Evolutionary conservation across 2,329 filamentous ascomycete genomes (phyloP).

Genomic region (Chaetothyriales sp.): DNA sequence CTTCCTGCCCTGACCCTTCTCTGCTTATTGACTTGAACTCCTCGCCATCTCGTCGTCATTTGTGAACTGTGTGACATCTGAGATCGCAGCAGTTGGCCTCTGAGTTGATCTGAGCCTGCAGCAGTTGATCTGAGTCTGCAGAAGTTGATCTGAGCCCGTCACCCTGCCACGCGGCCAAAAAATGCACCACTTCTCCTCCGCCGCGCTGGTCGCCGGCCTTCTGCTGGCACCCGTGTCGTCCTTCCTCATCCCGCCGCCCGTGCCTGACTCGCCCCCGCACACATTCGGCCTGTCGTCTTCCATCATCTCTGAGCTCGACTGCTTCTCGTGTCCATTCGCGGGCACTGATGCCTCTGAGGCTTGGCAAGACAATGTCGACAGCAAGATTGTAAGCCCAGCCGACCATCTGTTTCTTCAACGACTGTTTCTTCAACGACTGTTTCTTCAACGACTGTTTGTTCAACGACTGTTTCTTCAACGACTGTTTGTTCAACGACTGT

Average conservation of each 20-base stretch:
- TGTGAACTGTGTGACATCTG: too few relatives aligned
- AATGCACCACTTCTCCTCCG: conserved; percentile 9
- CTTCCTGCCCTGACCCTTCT: not conserved
- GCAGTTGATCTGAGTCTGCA: too few relatives aligned
- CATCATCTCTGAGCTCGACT: not conserved
- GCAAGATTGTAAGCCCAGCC: conserved; percentile 12
- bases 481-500: too few relatives aligned
- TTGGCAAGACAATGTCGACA: conserved; percentile 10
- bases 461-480: too few relatives aligned
- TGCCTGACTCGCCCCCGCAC: not conserved
- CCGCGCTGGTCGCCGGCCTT: conserved; percentile 16
- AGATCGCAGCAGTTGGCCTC: too few relatives aligned
- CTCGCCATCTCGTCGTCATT: not conserved
- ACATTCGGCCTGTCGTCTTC: not conserved
- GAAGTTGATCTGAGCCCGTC: too few relatives aligned
- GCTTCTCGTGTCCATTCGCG: conserved; percentile 1
- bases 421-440: too few relatives aligned
- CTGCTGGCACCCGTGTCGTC: conserved; percentile 11
- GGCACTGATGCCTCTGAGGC: conserved; percentile 3
- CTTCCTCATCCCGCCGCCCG: conserved; percentile 14
- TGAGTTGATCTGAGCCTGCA: too few relatives aligned
- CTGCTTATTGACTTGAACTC: not conserved
- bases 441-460: too few relatives aligned
- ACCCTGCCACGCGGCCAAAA: not conserved
- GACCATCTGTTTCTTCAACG: not conserved